A percentile compares a stretch with the other conserved stretches of the same genome.
These are phyloP conservation scores for Pinguiococcus pyrenoidosus DNA, from an alignment of 108 stramenopile genomes.

Conservation along the genomic window DNA sequence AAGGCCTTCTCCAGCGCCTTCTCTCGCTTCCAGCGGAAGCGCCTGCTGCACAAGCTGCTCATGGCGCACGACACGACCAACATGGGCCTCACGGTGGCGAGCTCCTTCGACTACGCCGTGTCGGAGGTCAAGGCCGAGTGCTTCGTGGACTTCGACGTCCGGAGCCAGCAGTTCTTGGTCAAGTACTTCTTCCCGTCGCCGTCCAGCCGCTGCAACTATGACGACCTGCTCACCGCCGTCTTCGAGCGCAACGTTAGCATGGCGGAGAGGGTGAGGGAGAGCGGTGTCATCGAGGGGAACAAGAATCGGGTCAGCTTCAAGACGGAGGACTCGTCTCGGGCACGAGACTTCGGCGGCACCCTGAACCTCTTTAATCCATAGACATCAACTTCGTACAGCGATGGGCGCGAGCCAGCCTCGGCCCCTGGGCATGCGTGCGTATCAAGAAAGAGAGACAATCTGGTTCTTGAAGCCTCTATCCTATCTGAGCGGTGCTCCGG, in stretches of 20 bases:
- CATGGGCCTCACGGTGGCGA: slow-evolving; percentile 9
- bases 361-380: slow-evolving; percentile 13
- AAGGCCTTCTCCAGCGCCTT: slow-evolving; percentile 29
- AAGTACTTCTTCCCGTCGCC: slow-evolving; percentile 24
- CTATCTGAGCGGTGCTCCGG: no score
- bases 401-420: no score
- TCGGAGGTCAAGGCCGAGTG: slow-evolving; percentile 27
- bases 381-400: no score
- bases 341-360: slow-evolving; percentile 26
- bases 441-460: no score
- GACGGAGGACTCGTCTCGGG: slow-evolving; percentile 16
- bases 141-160: slow-evolving; percentile 30
- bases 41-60: slow-evolving; percentile 29
- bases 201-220: slow-evolving; percentile 13
- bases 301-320: slow-evolving; percentile 14
- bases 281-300: slow-evolving; percentile 9
- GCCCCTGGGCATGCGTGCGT: no score
- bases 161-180: slow-evolving; percentile 19
- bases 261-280: slow-evolving; percentile 14
- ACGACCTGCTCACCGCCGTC: slow-evolving; percentile 21
- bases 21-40: slow-evolving; percentile 28
- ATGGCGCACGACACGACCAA: slow-evolving; percentile 31
- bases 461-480: no score
- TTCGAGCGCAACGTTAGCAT: slow-evolving; percentile 15
- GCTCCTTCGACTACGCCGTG: slow-evolving; percentile 20